phyloP scores from a whole-genome alignment of 768 basidiomycete genomes.

The Mycena metata region DNA sequence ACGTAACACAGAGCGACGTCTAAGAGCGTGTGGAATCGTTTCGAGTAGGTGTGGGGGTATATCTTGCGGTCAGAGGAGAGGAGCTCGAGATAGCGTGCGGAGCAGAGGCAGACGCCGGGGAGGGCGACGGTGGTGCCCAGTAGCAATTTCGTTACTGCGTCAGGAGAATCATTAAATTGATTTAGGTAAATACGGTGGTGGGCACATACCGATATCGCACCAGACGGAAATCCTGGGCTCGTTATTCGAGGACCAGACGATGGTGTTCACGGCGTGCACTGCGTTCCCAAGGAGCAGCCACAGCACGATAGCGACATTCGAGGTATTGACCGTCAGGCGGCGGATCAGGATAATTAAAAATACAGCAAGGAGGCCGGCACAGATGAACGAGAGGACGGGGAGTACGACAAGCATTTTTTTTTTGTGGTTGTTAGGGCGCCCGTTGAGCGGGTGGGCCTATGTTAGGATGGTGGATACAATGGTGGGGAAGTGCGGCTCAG shows the following conservation, averaged over 20 bases:
- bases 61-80: slow-evolving; percentile 29
- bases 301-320: slow-evolving; percentile 1
- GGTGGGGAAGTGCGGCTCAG: slow-evolving; percentile 22
- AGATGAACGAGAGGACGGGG: slow-evolving; percentile 31
- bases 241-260: slow-evolving; percentile 28
- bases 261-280: slow-evolving; percentile 28
- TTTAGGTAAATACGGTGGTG: not conserved
- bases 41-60: slow-evolving; percentile 34
- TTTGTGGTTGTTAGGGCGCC: slow-evolving; percentile 3
- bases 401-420: slow-evolving; percentile 15
- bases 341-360: slow-evolving; percentile 26
- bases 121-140: slow-evolving; percentile 17
- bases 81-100: slow-evolving; percentile 25
- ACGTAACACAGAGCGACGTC: slow-evolving; percentile 31
- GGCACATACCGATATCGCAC: slow-evolving; percentile 32
- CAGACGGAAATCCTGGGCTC: slow-evolving; percentile 12
- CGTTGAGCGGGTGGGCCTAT: slow-evolving; percentile 3
- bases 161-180: not conserved
- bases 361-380: slow-evolving; percentile 28
- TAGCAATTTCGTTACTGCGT: slow-evolving; percentile 24
- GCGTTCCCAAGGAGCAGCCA: slow-evolving; percentile 31
- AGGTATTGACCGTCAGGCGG: slow-evolving; percentile 9
- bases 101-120: slow-evolving; percentile 31
- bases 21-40: slow-evolving; percentile 26
- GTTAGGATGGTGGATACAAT: slow-evolving; percentile 25